Percentiles rank a stretch among this genome's conserved stretches.
These are phyloP conservation scores for Rhodamnia argentea DNA, from an alignment of 345 rosid species.

Conservation along the genomic window DNA sequence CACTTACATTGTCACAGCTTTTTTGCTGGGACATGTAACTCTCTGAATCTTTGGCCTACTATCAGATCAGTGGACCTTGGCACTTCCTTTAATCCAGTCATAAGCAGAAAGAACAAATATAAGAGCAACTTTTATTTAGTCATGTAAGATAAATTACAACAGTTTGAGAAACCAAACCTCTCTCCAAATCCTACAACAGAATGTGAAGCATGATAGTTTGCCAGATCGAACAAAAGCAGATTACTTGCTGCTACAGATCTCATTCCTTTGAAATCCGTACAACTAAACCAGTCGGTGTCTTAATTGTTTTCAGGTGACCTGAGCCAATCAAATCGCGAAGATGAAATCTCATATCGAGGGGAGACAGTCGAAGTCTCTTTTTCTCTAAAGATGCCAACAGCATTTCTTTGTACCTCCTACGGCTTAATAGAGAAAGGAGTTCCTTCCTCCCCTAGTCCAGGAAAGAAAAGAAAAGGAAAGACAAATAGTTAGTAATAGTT, in stretches of 20 bases:
- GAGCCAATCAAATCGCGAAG: constrained; percentile 93
- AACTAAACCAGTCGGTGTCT: constrained; percentile 50
- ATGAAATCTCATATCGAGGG: constrained; percentile 91
- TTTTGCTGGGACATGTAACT: background rate
- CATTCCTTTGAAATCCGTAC: constrained; percentile 58
- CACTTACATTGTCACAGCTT: background rate
- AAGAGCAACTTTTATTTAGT: background rate
- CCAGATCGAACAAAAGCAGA: background rate
- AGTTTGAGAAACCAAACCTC: background rate
- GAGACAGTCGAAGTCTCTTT: constrained; percentile 67
- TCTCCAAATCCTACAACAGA: background rate
- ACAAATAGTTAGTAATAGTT: background rate
- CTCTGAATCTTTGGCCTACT: background rate
- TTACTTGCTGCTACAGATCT: background rate
- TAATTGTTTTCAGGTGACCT: constrained; percentile 52
- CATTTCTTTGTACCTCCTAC: constrained; percentile 86
- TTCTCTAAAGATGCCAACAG: constrained; percentile 77
- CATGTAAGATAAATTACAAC: background rate
- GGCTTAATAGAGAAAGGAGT: constrained; percentile 65
- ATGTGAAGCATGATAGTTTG: background rate
- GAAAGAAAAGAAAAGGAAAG: constrained; percentile 2
- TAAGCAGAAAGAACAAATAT: background rate
- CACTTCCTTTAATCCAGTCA: background rate
- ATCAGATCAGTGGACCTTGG: background rate
- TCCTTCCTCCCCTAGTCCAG: constrained; percentile 79